phyloP scores from a whole-genome alignment of 768 basidiomycete genomes.

The Tricholoma saponaceum region DNA sequence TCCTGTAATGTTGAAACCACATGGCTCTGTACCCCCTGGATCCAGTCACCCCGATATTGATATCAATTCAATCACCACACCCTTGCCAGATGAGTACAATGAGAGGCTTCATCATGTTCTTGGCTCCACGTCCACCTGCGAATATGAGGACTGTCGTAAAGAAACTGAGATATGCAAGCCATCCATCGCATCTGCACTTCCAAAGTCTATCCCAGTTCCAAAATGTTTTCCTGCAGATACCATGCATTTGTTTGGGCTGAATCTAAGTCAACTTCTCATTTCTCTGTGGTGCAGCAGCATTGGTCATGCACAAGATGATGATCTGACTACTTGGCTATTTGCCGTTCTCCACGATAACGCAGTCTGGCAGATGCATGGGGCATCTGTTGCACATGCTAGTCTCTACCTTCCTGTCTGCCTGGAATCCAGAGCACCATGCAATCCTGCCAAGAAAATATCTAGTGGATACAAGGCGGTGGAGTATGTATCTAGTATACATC shows the following conservation, averaged over 20 bases:
- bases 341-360: constrained; percentile 7
- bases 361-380: neutral
- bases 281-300: constrained; percentile 21
- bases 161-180: neutral
- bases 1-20: neutral
- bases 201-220: neutral
- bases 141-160: neutral
- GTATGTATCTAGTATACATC: constrained; percentile 13
- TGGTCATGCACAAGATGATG: constrained; percentile 6
- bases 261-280: constrained; percentile 7
- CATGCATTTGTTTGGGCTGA: neutral
- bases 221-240: neutral
- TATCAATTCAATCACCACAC: neutral
- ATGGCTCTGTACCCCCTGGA: neutral
- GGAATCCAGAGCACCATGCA: constrained; percentile 16
- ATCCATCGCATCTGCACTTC: neutral
- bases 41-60: neutral
- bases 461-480: constrained; percentile 18
- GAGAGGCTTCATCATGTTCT: neutral
- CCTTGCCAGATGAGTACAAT: neutral
- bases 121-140: neutral
- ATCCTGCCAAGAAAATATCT: constrained; percentile 1
- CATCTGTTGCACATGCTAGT: neutral
- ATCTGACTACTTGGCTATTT: neutral
- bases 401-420: constrained; percentile 6